phyloP scores from a whole-genome alignment of 1,284 basidiomycete species.

The Sporisorium iseilematis-ciliati region DNA sequence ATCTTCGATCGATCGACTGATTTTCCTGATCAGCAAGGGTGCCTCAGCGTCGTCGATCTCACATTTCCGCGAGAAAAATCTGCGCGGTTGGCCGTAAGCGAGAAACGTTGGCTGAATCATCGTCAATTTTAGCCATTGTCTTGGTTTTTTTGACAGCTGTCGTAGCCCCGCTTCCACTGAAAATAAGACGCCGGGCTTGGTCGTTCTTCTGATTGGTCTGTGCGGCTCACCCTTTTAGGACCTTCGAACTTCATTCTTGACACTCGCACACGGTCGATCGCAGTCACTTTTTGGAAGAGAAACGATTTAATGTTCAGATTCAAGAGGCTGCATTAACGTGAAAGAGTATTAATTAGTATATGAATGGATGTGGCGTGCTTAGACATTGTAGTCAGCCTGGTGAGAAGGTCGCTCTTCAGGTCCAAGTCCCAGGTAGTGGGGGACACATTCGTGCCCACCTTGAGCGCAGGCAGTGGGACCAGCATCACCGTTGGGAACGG shows the following conservation, averaged over 20 bases:
- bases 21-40: background rate
- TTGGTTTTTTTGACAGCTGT: too few relatives aligned
- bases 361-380: background rate
- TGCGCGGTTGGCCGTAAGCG: too few relatives aligned
- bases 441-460: conserved; percentile 4
- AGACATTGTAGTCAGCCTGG: background rate
- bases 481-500: conserved; percentile 4
- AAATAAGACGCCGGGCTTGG: too few relatives aligned
- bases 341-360: background rate
- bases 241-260: too few relatives aligned
- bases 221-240: too few relatives aligned
- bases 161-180: too few relatives aligned
- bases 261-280: too few relatives aligned
- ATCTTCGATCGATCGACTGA: background rate
- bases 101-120: too few relatives aligned
- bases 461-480: conserved; percentile 2
- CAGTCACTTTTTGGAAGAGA: too few relatives aligned
- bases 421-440: conserved; percentile 23
- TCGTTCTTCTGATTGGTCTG: too few relatives aligned
- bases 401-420: conserved; percentile 9
- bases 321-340: background rate
- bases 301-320: background rate
- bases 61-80: background rate
- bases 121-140: too few relatives aligned
- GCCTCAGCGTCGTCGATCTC: too few relatives aligned